These are phyloP conservation scores for Actinomortierella wolfii DNA, from an alignment of 371 early-diverging fungal genomes.

Conservation along the genomic window DNA sequence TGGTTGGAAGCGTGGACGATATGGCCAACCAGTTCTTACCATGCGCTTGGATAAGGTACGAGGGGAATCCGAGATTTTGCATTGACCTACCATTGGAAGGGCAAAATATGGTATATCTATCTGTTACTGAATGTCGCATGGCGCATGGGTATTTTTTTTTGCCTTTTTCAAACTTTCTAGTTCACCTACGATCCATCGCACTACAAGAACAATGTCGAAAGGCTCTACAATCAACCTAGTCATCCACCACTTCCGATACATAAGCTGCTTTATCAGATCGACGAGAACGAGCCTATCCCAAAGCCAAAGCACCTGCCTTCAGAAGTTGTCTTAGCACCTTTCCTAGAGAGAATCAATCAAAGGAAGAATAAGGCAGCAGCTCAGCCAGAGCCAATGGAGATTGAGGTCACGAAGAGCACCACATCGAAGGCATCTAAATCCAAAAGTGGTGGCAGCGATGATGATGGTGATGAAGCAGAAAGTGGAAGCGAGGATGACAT, in stretches of 20 bases:
- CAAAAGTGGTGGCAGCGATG: too few relatives aligned
- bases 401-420: not conserved
- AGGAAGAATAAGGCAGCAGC: too few relatives aligned
- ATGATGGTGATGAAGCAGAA: not conserved
- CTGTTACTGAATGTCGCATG: too few relatives aligned
- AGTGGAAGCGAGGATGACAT: not conserved
- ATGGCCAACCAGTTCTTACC: conserved; percentile 78
- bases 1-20: conserved; percentile 79
- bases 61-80: conserved; percentile 20
- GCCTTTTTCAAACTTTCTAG: conserved; percentile 20
- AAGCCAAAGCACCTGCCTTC: conserved; percentile 36
- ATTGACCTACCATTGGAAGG: too few relatives aligned
- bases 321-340: conserved; percentile 28
- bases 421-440: not conserved
- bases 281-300: conserved; percentile 36
- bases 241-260: conserved; percentile 27
- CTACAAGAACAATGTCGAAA: conserved; percentile 73
- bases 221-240: conserved; percentile 56
- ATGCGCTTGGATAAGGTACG: conserved; percentile 67
- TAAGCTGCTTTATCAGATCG: conserved; percentile 31
- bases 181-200: conserved; percentile 75
- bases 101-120: too few relatives aligned
- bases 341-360: conserved; percentile 8
- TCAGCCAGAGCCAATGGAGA: too few relatives aligned
- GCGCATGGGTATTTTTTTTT: conserved; percentile 3